A percentile compares a stretch with the other conserved stretches of the same genome.
These are phyloP conservation scores for Kickxella alabastrina DNA, from an alignment of 192 early-diverging fungal species.

Conservation along the genomic window DNA sequence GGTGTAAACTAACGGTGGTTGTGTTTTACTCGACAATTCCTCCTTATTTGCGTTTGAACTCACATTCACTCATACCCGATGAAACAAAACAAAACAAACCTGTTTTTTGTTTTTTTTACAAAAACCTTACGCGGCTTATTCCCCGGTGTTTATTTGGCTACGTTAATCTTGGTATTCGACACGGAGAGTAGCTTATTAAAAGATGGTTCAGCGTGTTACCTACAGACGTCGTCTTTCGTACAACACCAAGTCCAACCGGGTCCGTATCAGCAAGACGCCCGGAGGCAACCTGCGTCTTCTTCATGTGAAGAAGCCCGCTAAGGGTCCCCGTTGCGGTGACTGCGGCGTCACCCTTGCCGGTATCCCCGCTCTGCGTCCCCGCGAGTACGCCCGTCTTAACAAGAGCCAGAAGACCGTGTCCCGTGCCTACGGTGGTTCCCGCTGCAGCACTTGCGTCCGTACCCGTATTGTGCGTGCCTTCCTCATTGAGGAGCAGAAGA, in stretches of 20 bases:
- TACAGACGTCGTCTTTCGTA: constrained; percentile 82
- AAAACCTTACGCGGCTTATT: not conserved
- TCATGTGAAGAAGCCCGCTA: constrained; percentile 89
- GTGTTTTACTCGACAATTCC: no score
- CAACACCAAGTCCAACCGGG: constrained; percentile 88
- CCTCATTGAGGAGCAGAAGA: constrained; percentile 99
- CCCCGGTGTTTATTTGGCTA: not conserved
- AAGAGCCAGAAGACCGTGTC: constrained; percentile 89
- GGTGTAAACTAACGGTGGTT: no score
- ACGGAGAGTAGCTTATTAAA: constrained; percentile 37
- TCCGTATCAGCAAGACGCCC: constrained; percentile 75
- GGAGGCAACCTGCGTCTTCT: constrained; percentile 85
- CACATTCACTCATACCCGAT: no score
- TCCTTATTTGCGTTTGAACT: no score
- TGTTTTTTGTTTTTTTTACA: not conserved
- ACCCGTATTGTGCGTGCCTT: constrained; percentile 93
- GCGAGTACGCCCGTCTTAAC: constrained; percentile 84
- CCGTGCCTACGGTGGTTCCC: constrained; percentile 96
- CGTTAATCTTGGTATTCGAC: not conserved
- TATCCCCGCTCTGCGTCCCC: constrained; percentile 88
- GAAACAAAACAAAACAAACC: not conserved
- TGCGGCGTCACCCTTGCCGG: constrained; percentile 87
- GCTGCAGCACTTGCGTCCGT: constrained; percentile 85
- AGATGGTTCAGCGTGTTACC: constrained; percentile 69
- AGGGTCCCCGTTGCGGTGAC: constrained; percentile 94